Conservation (phyloP, 495 filamentous ascomycete species). For the Trichoderma asperelloides region DNA sequence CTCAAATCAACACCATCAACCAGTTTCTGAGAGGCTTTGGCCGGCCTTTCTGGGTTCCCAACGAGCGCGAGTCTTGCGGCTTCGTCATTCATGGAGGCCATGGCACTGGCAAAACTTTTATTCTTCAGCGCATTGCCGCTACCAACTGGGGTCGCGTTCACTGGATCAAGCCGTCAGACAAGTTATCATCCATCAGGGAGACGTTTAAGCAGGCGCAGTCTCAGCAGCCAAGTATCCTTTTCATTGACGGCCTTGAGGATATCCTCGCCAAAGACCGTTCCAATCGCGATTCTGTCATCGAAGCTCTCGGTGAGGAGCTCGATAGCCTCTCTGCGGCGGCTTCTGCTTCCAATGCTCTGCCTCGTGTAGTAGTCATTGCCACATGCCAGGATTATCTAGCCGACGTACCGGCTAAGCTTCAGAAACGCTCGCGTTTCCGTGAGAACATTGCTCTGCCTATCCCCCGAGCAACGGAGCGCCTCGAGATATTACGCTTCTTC, state of each 20-base stretch:
- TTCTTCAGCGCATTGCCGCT: constrained; percentile 57
- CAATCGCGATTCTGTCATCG: constrained; percentile 37
- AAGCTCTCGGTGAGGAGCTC: constrained; percentile 42
- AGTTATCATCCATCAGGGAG: constrained; percentile 51
- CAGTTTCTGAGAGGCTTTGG: constrained; percentile 54
- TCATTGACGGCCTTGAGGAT: constrained; percentile 74
- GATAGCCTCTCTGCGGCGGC: constrained; percentile 36
- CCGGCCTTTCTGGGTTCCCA: constrained; percentile 21
- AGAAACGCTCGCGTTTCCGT: constrained; percentile 55
- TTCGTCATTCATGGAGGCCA: constrained; percentile 75
- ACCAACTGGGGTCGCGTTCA: constrained; percentile 62
- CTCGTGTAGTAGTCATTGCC: constrained; percentile 55
- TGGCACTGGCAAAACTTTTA: constrained; percentile 71
- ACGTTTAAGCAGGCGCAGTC: constrained; percentile 63
- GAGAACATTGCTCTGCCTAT: constrained; percentile 72
- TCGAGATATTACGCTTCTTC: constrained; percentile 60
- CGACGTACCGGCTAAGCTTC: constrained; percentile 65
- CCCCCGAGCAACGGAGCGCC: constrained; percentile 62
- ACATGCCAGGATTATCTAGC: constrained; percentile 64
- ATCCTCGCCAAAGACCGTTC: constrained; percentile 58
- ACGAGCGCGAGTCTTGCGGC: constrained; percentile 35
- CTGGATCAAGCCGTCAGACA: constrained; percentile 46
- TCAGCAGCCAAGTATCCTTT: constrained; percentile 68
- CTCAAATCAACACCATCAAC: constrained; percentile 58
- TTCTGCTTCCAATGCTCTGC: constrained; percentile 24